phyloP scores from a whole-genome alignment of 768 basidiomycete genomes.

The Russula compacta region DNA sequence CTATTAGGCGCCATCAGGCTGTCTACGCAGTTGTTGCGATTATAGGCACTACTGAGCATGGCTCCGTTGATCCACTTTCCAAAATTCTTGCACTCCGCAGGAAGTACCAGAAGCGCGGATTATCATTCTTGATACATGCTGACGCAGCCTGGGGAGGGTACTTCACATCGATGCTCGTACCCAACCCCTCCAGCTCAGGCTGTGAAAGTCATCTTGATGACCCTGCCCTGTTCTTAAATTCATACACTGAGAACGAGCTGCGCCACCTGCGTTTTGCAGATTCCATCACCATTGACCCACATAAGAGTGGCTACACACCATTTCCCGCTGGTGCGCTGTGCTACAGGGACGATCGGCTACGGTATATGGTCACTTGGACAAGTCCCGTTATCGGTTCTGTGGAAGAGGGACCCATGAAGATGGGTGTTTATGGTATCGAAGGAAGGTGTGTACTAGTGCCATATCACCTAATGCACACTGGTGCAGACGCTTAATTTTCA shows the following conservation, averaged over 20 bases:
- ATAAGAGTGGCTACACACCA: constrained; percentile 36
- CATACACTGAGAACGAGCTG: constrained; percentile 27
- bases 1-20: constrained; percentile 27
- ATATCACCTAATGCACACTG: neutral
- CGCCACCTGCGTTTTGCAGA: constrained; percentile 25
- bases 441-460: constrained; percentile 31
- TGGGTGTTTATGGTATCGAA: constrained; percentile 40
- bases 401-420: constrained; percentile 25
- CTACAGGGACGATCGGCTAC: constrained; percentile 33
- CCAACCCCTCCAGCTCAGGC: neutral
- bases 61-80: constrained; percentile 34
- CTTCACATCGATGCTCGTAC: constrained; percentile 29
- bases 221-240: constrained; percentile 26
- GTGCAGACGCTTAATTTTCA: neutral
- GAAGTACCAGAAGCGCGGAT: constrained; percentile 27
- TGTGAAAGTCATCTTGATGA: constrained; percentile 2
- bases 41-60: constrained; percentile 38
- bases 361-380: constrained; percentile 33
- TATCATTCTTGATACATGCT: constrained; percentile 35
- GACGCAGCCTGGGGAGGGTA: constrained; percentile 44
- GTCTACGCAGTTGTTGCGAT: constrained; percentile 37
- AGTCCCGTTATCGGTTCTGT: constrained; percentile 27
- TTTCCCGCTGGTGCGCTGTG: constrained; percentile 37
- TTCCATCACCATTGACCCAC: constrained; percentile 35
- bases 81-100: constrained; percentile 30